Conservation (phyloP, 2,329 filamentous ascomycete genomes). For the Alternaria arborescens region DNA sequence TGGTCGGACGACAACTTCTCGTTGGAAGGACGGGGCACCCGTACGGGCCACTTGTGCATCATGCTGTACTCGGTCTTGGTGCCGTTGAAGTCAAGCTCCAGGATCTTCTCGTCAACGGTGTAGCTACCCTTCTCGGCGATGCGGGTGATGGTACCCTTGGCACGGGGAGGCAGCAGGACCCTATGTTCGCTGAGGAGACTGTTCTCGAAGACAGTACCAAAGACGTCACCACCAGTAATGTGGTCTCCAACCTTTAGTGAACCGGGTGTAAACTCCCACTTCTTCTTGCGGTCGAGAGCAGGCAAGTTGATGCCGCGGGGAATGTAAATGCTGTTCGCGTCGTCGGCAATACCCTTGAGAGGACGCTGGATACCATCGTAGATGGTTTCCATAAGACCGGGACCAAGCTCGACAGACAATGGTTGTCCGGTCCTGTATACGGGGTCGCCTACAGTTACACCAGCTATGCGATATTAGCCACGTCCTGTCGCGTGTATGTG, state of each 20-base stretch:
- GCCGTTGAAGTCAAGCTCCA: conserved; percentile 97
- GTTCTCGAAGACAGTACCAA: conserved; percentile 95
- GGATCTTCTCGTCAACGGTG: conserved; percentile 90
- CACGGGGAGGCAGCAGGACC: conserved; percentile 89
- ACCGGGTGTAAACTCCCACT: conserved; percentile 92
- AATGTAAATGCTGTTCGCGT: conserved; percentile 92
- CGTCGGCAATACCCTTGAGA: conserved; percentile 80
- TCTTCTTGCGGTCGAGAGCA: conserved; percentile 86
- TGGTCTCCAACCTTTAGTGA: conserved; percentile 94
- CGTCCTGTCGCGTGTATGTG: not conserved
- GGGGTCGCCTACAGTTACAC: conserved; percentile 94
- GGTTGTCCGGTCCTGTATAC: conserved; percentile 92
- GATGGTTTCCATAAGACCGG: conserved; percentile 97
- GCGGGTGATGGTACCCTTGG: conserved; percentile 88
- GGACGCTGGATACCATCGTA: conserved; percentile 99
- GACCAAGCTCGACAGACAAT: conserved; percentile 94
- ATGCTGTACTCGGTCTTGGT: conserved; percentile 93
- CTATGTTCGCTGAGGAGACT: conserved; percentile 92
- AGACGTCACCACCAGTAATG: conserved; percentile 95
- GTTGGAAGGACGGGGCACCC: conserved; percentile 88
- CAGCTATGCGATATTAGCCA: conserved; percentile 67
- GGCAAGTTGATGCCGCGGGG: conserved; percentile 90
- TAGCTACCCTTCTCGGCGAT: conserved; percentile 91
- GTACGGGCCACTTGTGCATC: conserved; percentile 99
- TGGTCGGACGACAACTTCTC: conserved; percentile 90